Conservation (phyloP, 306 rosid genomes). For the Acacia confusa region DNA sequence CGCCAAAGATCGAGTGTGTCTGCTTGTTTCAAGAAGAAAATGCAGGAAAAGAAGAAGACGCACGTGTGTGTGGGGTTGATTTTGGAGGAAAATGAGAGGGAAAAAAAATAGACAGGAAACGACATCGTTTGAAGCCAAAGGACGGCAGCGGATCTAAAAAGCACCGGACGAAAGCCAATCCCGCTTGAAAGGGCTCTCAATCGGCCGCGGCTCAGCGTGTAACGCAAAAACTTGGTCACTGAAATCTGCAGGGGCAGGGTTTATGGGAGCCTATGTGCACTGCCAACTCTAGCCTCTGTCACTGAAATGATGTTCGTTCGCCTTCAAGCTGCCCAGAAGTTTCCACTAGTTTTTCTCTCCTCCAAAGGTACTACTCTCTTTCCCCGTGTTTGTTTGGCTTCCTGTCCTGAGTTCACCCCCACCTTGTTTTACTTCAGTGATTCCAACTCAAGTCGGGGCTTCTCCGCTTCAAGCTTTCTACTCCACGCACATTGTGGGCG, state of each 20-base stretch:
- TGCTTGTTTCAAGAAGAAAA: no score
- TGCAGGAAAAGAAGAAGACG: no score
- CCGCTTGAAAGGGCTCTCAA: no score
- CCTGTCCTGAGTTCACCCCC: slow-evolving; percentile 12
- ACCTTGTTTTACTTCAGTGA: slow-evolving; percentile 34
- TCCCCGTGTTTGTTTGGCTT: background rate
- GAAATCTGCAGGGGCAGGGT: background rate
- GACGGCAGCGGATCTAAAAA: no score
- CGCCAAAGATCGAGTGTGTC: no score
- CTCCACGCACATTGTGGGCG: slow-evolving; percentile 76
- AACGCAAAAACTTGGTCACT: background rate
- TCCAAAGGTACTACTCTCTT: slow-evolving; percentile 47
- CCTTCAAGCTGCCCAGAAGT: slow-evolving; percentile 15
- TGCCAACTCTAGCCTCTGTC: background rate
- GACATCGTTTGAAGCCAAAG: no score
- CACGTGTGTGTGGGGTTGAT: no score
- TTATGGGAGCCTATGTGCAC: background rate
- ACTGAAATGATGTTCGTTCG: slow-evolving; percentile 30
- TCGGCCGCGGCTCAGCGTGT: background rate
- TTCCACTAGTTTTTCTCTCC: slow-evolving; percentile 29
- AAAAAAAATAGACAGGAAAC: no score
- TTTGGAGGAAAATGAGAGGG: no score
- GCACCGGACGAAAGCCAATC: no score
- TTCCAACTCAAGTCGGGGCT: slow-evolving; percentile 40
- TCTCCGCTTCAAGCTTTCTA: slow-evolving; percentile 46